Percentiles rank a stretch among this genome's conserved stretches.
phyloP scores from a whole-genome alignment of 768 basidiomycete genomes.

The Exidia glandulosa region DNA sequence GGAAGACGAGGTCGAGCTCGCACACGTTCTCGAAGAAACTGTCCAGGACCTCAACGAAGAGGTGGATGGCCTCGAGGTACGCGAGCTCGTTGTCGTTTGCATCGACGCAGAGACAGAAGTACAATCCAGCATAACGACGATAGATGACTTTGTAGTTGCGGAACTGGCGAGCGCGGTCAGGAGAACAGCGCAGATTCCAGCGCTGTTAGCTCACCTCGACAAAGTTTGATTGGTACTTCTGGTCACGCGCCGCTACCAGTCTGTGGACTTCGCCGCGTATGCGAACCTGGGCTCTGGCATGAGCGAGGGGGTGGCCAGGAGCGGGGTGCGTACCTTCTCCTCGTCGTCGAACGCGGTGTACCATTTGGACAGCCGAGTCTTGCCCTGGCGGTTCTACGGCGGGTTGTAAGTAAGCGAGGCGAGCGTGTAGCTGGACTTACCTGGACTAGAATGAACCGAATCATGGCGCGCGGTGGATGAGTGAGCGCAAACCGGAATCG shows the following conservation, averaged over 20 bases:
- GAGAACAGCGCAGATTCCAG: conserved; percentile 5
- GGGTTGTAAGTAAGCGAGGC: neutral
- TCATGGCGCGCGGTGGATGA: conserved; percentile 45
- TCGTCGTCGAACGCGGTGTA: conserved; percentile 99
- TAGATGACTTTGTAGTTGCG: conserved; percentile 97
- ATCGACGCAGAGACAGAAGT: conserved; percentile 96
- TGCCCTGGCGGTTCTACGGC: conserved; percentile 88
- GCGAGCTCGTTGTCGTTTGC: conserved; percentile 98
- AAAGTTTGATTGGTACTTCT: conserved; percentile 98
- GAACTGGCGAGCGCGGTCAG: conserved; percentile 47
- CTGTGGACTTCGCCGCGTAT: conserved; percentile 94
- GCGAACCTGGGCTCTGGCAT: conserved; percentile 50
- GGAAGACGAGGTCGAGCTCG: conserved; percentile 95
- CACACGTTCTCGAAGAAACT: conserved; percentile 89
- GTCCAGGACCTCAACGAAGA: conserved; percentile 98
- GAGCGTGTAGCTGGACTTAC: conserved; percentile 28
- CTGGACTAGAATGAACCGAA: conserved; percentile 96
- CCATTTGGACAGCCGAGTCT: conserved; percentile 96
- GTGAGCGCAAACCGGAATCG: neutral
- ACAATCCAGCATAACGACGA: conserved; percentile 91
- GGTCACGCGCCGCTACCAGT: conserved; percentile 89
- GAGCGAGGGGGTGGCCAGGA: neutral
- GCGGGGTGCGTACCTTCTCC: conserved; percentile 61
- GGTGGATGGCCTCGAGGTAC: conserved; percentile 93
- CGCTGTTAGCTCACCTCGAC: conserved; percentile 91